Percentiles rank a stretch among this genome's conserved stretches.
phyloP scores from a whole-genome alignment of 345 rosid genomes.

The Hibiscus mutabilis region DNA sequence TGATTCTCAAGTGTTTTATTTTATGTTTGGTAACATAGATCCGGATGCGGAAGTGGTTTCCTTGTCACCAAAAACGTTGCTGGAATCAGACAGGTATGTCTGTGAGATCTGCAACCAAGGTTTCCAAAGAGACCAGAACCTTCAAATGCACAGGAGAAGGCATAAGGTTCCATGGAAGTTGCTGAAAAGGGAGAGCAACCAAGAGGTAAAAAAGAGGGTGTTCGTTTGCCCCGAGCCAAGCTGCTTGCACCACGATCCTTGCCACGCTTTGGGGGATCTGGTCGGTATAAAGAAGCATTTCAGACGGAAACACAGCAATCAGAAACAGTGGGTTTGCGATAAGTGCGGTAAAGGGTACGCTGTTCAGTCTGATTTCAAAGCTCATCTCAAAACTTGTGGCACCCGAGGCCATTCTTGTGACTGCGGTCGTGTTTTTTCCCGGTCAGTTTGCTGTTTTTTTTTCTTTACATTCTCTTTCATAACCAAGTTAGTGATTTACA shows the following conservation, averaged over 20 bases:
- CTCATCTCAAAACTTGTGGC: constrained; percentile 85
- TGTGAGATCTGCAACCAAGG: constrained; percentile 95
- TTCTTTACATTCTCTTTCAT: neutral
- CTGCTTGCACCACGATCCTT: constrained; percentile 81
- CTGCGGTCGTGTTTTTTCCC: constrained; percentile 89
- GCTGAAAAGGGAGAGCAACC: constrained; percentile 53
- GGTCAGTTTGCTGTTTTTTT: constrained; percentile 24
- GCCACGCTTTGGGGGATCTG: constrained; percentile 81
- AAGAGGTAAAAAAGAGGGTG: constrained; percentile 63
- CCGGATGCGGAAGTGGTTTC: constrained; percentile 92
- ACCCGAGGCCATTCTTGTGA: constrained; percentile 90
- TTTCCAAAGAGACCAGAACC: constrained; percentile 83
- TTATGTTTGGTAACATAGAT: constrained; percentile 28
- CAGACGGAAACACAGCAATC: constrained; percentile 70
- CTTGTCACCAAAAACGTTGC: constrained; percentile 57
- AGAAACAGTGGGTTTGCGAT: constrained; percentile 77
- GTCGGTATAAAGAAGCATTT: constrained; percentile 83
- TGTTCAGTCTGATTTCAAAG: constrained; percentile 85
- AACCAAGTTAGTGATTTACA: neutral
- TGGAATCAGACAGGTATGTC: constrained; percentile 74
- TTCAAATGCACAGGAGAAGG: constrained; percentile 81
- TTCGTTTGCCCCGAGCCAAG: constrained; percentile 75
- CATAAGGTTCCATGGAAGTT: constrained; percentile 89
- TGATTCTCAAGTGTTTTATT: too few species aligned
- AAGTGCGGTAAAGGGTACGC: constrained; percentile 78